Evolutionary conservation across 192 early-diverging fungal genomes (phyloP).

Genomic region (Phycomyces nitens): DNA sequence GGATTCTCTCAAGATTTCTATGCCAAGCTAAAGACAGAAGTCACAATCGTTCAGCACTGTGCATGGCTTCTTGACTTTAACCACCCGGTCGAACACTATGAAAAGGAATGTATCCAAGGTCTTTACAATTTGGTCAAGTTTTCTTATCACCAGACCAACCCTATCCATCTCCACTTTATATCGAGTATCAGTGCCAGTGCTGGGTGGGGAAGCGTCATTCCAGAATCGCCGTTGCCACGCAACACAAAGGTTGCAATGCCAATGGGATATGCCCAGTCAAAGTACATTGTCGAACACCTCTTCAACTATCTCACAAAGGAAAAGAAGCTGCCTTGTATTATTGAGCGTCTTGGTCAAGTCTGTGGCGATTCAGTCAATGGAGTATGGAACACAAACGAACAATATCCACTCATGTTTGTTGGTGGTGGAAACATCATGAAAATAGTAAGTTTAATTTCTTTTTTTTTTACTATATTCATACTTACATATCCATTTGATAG

Average conservation of each 20-base stretch:
- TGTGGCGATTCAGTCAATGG: conserved; percentile 27
- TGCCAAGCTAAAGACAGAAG: conserved; percentile 20
- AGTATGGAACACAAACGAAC: conserved; percentile 31
- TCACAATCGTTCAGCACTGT: conserved; percentile 31
- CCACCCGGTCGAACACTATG: conserved; percentile 29
- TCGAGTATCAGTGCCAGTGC: conserved; percentile 30
- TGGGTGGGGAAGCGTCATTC: not conserved
- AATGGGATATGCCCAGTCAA: conserved; percentile 36
- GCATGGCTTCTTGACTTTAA: conserved; percentile 41
- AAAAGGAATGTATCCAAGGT: conserved; percentile 23
- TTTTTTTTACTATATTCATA: no score
- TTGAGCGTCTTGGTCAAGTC: conserved; percentile 35
- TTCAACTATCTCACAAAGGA: conserved; percentile 14
- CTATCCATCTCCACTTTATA: conserved; percentile 30
- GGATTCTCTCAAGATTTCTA: conserved; percentile 25
- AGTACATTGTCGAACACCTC: conserved; percentile 31
- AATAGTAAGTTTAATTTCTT: conserved; percentile 16
- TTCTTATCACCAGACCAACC: conserved; percentile 12
- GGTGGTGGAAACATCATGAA: conserved; percentile 27
- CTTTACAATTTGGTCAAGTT: conserved; percentile 28
- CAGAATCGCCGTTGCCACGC: conserved; percentile 23
- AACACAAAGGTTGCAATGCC: conserved; percentile 20
- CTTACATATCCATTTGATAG: conserved; percentile 8
- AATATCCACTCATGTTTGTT: conserved; percentile 24
- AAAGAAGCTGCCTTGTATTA: conserved; percentile 22